Base-by-base conservation (phyloP, 202 grass and related monocot species). In the Hordeum pubiflorum region DNA sequence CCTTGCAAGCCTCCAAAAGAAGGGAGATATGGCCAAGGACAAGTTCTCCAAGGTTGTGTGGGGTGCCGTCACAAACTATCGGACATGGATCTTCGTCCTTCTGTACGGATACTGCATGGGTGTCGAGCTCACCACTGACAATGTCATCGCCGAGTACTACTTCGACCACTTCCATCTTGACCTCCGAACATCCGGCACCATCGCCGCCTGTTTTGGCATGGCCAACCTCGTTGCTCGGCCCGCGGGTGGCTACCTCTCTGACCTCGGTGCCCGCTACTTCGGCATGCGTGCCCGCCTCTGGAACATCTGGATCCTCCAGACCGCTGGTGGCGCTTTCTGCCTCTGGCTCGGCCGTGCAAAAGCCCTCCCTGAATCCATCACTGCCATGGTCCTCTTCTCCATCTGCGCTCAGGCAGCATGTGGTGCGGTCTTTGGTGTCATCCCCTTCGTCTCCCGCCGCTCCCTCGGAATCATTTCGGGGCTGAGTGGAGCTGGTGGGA, bases 261-360 rank as follows among this genome's bases (percentile, higher is more conserved):
- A 97, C 80, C 4, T 85, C 0, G 85, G 87, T 3, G 94, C 83
- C 0, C 74, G 81, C 1, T 76, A 81, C 68, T 92, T 73, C 55
- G 94, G 94, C 70, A 97, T 94, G 91, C 89, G 94, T 3, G 94
- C 78, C 0, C 89, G 94, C 3, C 83, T 97, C 10, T 97, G 94
- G 94, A 97, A 94, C 81, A 41, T 97, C 20, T 97, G 94, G 94
- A 76, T 97, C 56, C 91, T 97, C 58, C 89, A 97, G 81, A 97
- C 91, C 13, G 87, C 92, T 6, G 91, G 87, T 54, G 94, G 94
- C 1, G 89, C 83, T 85, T 81, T 93, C 79, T 97, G 93, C 81
- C 34, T 97, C 43, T 86, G 90, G 90, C 93, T 93, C 5, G 93
- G 93, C 24, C 65, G 40, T 5, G 86, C 93, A 15, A 6, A 1